phyloP scores from a whole-genome alignment of 768 basidiomycete species.

The Cyathus striatus region DNA sequence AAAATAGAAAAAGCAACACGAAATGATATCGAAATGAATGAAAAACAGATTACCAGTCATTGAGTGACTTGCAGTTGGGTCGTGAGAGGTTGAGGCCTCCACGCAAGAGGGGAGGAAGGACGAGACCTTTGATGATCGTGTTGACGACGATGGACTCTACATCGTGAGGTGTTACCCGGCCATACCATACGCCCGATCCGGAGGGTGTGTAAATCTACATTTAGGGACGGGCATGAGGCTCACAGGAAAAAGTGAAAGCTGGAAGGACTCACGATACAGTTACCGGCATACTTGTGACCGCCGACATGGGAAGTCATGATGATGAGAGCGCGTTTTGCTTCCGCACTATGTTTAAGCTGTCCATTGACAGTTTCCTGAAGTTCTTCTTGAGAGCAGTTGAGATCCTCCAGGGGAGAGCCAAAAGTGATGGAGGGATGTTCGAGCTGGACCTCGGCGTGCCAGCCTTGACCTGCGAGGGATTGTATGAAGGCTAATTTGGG shows the following conservation, averaged over 20 bases:
- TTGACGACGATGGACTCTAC: slow-evolving; percentile 81
- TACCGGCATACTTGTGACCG: slow-evolving; percentile 90
- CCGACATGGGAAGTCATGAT: slow-evolving; percentile 88
- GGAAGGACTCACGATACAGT: slow-evolving; percentile 67
- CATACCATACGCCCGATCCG: slow-evolving; percentile 89
- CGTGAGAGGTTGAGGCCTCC: slow-evolving; percentile 77
- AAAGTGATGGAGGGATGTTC: slow-evolving; percentile 48
- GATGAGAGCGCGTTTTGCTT: slow-evolving; percentile 70
- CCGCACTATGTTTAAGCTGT: slow-evolving; percentile 46
- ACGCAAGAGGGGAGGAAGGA: slow-evolving; percentile 81
- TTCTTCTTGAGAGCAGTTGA: slow-evolving; percentile 45
- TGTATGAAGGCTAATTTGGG: slow-evolving; percentile 49
- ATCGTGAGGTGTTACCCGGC: slow-evolving; percentile 87
- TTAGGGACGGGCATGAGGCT: not conserved
- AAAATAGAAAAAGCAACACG: not conserved
- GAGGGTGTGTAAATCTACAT: slow-evolving; percentile 79
- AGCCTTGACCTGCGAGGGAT: slow-evolving; percentile 60
- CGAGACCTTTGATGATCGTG: slow-evolving; percentile 80
- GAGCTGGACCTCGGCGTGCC: slow-evolving; percentile 72
- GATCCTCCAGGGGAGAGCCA: slow-evolving; percentile 57
- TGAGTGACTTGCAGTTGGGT: slow-evolving; percentile 61
- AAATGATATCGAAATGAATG: not conserved
- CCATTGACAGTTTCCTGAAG: slow-evolving; percentile 50
- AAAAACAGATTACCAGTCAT: slow-evolving; percentile 57
- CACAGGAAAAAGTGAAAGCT: not conserved